Conservation (phyloP, 2,329 filamentous ascomycete genomes). For the Aspergillus glaucus region DNA sequence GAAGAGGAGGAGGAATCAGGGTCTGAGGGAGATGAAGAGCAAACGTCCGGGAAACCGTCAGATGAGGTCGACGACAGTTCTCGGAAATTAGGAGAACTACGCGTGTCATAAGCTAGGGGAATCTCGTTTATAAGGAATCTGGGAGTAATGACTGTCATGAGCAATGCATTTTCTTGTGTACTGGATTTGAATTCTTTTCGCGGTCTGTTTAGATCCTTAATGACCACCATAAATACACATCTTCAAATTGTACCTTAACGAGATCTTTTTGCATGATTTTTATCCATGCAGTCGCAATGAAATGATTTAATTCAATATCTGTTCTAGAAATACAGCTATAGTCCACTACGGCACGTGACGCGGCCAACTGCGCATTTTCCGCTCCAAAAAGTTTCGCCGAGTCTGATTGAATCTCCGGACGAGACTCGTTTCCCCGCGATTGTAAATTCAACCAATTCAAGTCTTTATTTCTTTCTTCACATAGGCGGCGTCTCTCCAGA, state of each 20-base stretch:
- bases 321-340: not conserved
- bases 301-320: not conserved
- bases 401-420: conserved; percentile 2
- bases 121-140: not conserved
- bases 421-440: too few species aligned
- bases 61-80: conserved; percentile 20
- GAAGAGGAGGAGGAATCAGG: conserved; percentile 20
- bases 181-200: not conserved
- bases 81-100: conserved; percentile 24
- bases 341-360: conserved; percentile 24
- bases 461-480: not conserved
- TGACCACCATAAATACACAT: not conserved
- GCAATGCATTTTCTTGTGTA: not conserved
- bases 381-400: conserved; percentile 23
- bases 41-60: conserved; percentile 3
- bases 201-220: conserved; percentile 8
- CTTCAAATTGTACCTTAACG: too few species aligned
- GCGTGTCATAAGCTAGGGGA: conserved; percentile 21
- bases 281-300: not conserved
- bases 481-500: not conserved
- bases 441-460: too few species aligned
- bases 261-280: too few species aligned
- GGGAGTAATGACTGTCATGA: conserved; percentile 24
- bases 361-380: conserved; percentile 32
- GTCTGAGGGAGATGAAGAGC: conserved; percentile 24